Conservation (phyloP, 2,329 filamentous ascomycete species). For the Fusarium sp. region DNA sequence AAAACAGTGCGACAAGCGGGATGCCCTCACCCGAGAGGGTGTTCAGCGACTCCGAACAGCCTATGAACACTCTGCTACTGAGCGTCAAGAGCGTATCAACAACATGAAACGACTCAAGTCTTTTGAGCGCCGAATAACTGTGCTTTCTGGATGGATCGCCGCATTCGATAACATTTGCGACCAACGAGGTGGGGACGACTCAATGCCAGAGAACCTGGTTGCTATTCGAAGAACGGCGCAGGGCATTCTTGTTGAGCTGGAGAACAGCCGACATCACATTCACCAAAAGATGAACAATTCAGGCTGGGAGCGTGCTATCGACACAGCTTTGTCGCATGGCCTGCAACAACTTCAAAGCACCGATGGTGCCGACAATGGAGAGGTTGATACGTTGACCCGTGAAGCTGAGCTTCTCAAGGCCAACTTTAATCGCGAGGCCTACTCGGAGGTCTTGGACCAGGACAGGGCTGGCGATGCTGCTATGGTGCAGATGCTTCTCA, state of each 20-base stretch:
- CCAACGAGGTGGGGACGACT: slow-evolving; percentile 63
- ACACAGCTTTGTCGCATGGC: slow-evolving; percentile 88
- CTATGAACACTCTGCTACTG: slow-evolving; percentile 82
- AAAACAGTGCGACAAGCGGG: slow-evolving; percentile 89
- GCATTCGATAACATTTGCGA: slow-evolving; percentile 90
- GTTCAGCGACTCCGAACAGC: slow-evolving; percentile 82
- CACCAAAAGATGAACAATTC: slow-evolving; percentile 84
- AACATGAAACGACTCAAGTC: slow-evolving; percentile 86
- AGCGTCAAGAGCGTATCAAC: slow-evolving; percentile 82
- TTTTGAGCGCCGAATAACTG: slow-evolving; percentile 84
- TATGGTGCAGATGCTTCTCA: slow-evolving; percentile 84
- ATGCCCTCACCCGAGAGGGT: slow-evolving; percentile 80
- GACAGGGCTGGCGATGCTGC: slow-evolving; percentile 84
- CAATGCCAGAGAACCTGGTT: slow-evolving; percentile 75
- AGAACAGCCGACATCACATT: slow-evolving; percentile 89
- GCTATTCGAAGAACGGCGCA: slow-evolving; percentile 89
- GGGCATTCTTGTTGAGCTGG: slow-evolving; percentile 89
- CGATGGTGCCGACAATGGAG: slow-evolving; percentile 63
- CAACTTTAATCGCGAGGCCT: slow-evolving; percentile 83
- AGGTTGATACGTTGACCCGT: slow-evolving; percentile 78
- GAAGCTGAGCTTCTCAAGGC: slow-evolving; percentile 90
- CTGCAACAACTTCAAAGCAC: slow-evolving; percentile 79
- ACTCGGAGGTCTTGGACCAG: slow-evolving; percentile 82
- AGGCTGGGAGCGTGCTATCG: slow-evolving; percentile 89
- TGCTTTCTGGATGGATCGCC: slow-evolving; percentile 92